A percentile compares a stretch with the other conserved stretches of the same genome.
Evolutionary conservation across 345 rosid genomes (phyloP).

Genomic region (Zanthoxylum bungeanum): DNA sequence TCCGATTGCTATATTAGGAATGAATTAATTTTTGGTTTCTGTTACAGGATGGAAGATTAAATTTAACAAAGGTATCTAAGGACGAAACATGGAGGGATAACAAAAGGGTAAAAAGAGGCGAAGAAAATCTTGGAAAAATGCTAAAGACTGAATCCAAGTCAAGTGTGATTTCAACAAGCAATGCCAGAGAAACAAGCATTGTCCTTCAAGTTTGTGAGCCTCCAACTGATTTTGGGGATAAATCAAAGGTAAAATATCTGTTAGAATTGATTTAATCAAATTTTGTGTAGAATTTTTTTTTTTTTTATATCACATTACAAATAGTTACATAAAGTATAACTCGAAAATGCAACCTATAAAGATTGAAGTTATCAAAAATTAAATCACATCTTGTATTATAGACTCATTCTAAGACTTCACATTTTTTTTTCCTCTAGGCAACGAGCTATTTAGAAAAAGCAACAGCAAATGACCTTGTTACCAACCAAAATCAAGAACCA

Average conservation of each 20-base stretch:
- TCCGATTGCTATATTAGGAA: neutral
- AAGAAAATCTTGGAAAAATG: constrained; percentile 20
- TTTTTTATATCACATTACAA: neutral
- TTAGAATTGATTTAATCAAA: neutral
- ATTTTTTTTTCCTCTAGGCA: constrained; percentile 29
- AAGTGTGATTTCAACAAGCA: constrained; percentile 26
- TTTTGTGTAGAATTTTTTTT: neutral
- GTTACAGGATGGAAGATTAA: constrained; percentile 40
- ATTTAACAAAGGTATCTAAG: constrained; percentile 29
- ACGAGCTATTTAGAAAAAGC: constrained; percentile 22
- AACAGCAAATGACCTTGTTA: constrained; percentile 16
- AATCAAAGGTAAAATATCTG: constrained; percentile 47
- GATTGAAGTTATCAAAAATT: neutral
- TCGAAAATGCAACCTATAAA: neutral
- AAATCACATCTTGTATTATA: neutral
- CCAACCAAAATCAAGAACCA: constrained; percentile 33
- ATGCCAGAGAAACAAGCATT: constrained; percentile 28
- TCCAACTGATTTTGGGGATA: constrained; percentile 30
- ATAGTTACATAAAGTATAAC: neutral
- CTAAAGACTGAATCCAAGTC: constrained; percentile 27
- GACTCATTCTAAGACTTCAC: constrained; percentile 17
- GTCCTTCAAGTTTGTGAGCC: constrained; percentile 20
- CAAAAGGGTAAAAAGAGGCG: constrained; percentile 27
- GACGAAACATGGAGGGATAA: constrained; percentile 27
- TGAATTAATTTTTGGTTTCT: constrained; percentile 8